Base-by-base conservation (phyloP, 306 rosid species). In the Arachis stenosperma region DNA sequence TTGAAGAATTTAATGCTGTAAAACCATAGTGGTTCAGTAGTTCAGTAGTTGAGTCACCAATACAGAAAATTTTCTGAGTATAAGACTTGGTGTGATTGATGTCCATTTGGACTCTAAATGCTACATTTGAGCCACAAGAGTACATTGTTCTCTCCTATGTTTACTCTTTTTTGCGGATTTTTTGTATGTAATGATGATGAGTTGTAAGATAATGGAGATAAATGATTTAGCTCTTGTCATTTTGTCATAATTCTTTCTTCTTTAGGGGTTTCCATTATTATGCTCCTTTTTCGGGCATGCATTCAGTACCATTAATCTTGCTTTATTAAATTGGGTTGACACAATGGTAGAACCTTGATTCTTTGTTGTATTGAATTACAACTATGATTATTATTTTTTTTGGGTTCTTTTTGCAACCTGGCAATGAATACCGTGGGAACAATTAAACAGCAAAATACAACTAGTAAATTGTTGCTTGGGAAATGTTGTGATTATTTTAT, bases 1-100 rank as follows among this genome's bases (percentile, higher is more conserved):
- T 53, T 41, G 71, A 70, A 62, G 46, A 46, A 62, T 76, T 41
- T 17, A 60, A 73, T 70, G 84, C 41, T 82, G 81, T 76, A 70
- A 46, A 68, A 69, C 76, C 68, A 17, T 69, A 27, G 70, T 61
- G 63, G 56, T 81, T 59, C 10, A 56, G 37, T 33, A 56, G 37
- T 33, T 33, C 37, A 33, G 37, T 33, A 33, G 37, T 33, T 33
- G 37, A 33, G 72, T 65, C 43, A 78, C 48, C 70, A 55, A 15
- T 43, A 43, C 59, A 76, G 64, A 68, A 40, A 69, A 61, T 61
- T 66, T 66, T 66, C 54, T 39, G 15, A 39, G 78, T 76, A 58
- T 22, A 61, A 48, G 67, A 41, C 52, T 47, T 13, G 47, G 53
- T 71, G 46, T 84, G 11, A 47, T 55, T 22, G 40, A 6, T 9